These are phyloP conservation scores for Aureobasidium sp. DNA, from an alignment of 2,329 filamentous ascomycete species.

Conservation along the genomic window DNA sequence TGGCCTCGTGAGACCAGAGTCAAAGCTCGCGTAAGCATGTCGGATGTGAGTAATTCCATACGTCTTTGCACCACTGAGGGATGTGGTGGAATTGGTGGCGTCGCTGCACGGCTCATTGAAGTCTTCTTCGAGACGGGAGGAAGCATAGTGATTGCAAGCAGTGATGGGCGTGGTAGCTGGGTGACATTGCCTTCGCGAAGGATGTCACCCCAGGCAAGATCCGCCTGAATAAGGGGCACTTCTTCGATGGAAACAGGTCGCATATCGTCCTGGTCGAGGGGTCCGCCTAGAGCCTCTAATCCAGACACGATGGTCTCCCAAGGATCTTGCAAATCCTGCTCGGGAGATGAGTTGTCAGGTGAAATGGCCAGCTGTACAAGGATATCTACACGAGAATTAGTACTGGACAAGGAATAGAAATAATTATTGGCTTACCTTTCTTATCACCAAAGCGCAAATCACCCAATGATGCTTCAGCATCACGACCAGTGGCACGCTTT, in stretches of 20 bases:
- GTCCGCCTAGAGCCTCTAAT: constrained; percentile 83
- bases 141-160: constrained; percentile 93
- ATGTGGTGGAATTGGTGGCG: constrained; percentile 87
- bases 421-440: constrained; percentile 47
- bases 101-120: constrained; percentile 31
- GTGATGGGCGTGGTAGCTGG: constrained; percentile 79
- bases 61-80: constrained; percentile 90
- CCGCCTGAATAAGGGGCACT: constrained; percentile 88
- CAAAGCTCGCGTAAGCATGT: constrained; percentile 90
- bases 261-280: constrained; percentile 78
- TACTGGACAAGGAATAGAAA: neutral
- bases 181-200: constrained; percentile 79
- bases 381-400: constrained; percentile 38
- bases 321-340: constrained; percentile 82
- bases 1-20: constrained; percentile 86
- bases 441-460: constrained; percentile 96
- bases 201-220: constrained; percentile 88
- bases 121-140: constrained; percentile 48
- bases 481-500: constrained; percentile 87
- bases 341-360: constrained; percentile 73
- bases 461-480: constrained; percentile 85
- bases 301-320: constrained; percentile 98
- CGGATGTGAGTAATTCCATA: constrained; percentile 95
- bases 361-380: constrained; percentile 89
- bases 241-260: constrained; percentile 83